Conservation (phyloP, 495 filamentous ascomycete species). For the Glonium stellatum region DNA sequence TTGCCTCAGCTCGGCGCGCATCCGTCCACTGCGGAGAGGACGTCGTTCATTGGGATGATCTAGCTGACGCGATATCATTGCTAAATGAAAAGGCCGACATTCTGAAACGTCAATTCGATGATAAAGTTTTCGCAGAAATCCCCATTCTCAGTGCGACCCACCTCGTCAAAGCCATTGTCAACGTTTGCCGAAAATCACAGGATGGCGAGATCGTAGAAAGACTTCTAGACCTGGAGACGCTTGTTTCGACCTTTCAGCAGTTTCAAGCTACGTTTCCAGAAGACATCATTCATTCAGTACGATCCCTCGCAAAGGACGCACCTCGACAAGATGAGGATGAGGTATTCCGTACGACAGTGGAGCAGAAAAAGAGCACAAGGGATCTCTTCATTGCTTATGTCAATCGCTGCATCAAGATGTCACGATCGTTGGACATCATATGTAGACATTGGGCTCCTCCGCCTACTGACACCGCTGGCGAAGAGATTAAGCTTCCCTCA, state of each 20-base stretch:
- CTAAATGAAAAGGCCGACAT: neutral
- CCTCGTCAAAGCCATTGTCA: constrained; percentile 24
- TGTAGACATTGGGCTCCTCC: constrained; percentile 15
- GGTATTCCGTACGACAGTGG: neutral
- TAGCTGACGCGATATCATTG: constrained; percentile 12
- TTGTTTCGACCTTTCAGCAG: constrained; percentile 4
- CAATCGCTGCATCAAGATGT: neutral
- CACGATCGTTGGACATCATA: constrained; percentile 11
- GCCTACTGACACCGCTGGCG: neutral
- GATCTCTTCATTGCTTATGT: constrained; percentile 8
- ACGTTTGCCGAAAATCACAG: constrained; percentile 21
- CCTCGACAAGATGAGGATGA: neutral
- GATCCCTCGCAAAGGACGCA: neutral
- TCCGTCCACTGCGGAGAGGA: constrained; percentile 5
- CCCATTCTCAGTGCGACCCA: constrained; percentile 15
- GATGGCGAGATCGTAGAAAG: neutral
- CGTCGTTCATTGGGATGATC: constrained; percentile 7
- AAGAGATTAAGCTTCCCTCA: neutral
- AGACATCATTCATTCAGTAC: constrained; percentile 7
- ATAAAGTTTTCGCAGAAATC: constrained; percentile 17
- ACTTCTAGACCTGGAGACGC: constrained; percentile 3
- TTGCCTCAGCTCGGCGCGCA: constrained; percentile 1
- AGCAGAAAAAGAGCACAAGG: neutral
- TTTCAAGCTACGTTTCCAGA: constrained; percentile 2
- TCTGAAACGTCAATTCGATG: neutral